These are phyloP conservation scores for Colletotrichum simmondsii DNA, from an alignment of 2,329 filamentous ascomycete species.

Conservation along the genomic window DNA sequence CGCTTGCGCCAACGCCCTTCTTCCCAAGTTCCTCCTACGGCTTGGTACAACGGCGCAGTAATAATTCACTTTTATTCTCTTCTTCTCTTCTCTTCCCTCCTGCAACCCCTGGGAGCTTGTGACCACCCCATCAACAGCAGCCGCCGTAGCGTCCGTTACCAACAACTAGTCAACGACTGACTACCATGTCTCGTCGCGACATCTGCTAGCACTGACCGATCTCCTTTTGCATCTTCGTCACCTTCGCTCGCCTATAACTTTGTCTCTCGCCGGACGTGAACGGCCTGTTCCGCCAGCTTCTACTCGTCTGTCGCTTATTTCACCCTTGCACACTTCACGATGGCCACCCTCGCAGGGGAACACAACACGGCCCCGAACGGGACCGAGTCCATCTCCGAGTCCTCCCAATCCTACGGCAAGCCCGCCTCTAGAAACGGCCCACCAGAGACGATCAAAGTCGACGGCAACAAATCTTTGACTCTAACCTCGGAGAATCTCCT, in stretches of 20 bases:
- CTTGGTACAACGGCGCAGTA: not conserved
- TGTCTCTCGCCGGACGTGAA: not conserved
- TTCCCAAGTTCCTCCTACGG: not conserved
- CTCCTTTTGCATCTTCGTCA: not conserved
- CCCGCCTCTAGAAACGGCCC: slow-evolving; percentile 20
- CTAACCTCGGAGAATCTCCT: slow-evolving; percentile 44
- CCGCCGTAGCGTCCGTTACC: not conserved
- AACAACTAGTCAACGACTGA: slow-evolving; percentile 16
- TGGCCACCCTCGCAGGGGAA: slow-evolving; percentile 2
- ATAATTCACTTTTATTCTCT: not conserved
- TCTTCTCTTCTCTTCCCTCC: not conserved
- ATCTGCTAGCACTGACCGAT: slow-evolving; percentile 12
- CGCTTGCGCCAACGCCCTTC: not conserved
- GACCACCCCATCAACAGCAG: not conserved
- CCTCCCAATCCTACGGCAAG: slow-evolving; percentile 29
- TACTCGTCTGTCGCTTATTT: not conserved
- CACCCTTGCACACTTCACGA: not conserved
- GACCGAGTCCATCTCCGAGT: slow-evolving; percentile 31
- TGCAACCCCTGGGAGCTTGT: not conserved
- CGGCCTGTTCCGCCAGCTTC: not conserved
- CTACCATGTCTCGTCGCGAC: slow-evolving; percentile 23
- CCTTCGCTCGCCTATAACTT: not conserved
- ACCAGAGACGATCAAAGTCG: slow-evolving; percentile 37
- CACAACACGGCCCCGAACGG: slow-evolving; percentile 1
- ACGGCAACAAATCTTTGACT: slow-evolving; percentile 45